Percentiles rank a stretch among this genome's conserved stretches.
phyloP scores from a whole-genome alignment of 306 rosid species.

The Vigna reflexopilosa region DNA sequence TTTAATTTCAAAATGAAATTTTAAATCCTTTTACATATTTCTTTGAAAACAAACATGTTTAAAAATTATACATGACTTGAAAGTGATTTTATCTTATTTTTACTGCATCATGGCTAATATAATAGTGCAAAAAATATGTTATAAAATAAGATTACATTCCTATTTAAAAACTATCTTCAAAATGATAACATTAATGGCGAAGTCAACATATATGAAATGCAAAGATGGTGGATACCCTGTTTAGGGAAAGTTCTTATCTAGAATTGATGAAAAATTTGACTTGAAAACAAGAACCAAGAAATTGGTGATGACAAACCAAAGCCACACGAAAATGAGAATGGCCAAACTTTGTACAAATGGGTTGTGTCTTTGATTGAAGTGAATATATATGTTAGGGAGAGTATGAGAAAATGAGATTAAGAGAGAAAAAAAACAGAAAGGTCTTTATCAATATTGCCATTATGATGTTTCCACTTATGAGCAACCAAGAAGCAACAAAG shows the following conservation, averaged over 20 bases:
- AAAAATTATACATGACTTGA: not conserved
- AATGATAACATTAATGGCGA: no score
- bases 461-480: slow-evolving; percentile 7
- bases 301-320: not conserved
- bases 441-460: not conserved
- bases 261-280: not conserved
- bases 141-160: no score
- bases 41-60: not conserved
- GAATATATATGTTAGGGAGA: no score
- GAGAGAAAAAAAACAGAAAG: not conserved
- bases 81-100: not conserved
- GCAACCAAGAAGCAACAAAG: not conserved
- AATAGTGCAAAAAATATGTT: no score
- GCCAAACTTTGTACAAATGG: not conserved
- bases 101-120: not conserved
- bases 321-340: not conserved
- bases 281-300: slow-evolving; percentile 19
- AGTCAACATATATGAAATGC: not conserved
- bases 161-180: no score
- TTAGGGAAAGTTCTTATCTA: not conserved
- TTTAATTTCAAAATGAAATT: not conserved
- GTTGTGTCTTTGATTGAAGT: no score
- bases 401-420: not conserved
- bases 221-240: not conserved
- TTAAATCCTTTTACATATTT: not conserved